Base-by-base conservation (phyloP, 176 grass and related monocot species). In the Eremochloa ophiuroides region DNA sequence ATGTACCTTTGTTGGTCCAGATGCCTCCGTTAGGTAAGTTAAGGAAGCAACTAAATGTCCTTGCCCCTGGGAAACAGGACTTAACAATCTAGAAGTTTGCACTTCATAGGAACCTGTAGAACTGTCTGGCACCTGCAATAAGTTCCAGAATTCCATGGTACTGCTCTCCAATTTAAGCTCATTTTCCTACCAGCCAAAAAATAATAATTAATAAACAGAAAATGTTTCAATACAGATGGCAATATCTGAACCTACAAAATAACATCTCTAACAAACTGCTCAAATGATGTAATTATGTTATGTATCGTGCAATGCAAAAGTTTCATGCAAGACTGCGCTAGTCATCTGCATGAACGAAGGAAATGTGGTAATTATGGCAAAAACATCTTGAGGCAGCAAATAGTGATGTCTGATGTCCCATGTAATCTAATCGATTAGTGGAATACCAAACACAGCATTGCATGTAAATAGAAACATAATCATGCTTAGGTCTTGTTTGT, bases 11-110 rank as follows among this genome's bases (percentile, higher is more conserved):
- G 81, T 62, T 75, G 71, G 66, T 88, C 64, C 88, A 79, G 86
- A 85, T 87, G 79, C 58, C 38, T 82, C 79, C 74, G 75, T 48
- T 87, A 62, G 53, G 85, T 89, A 98, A 47, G 82, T 79, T 67
- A 98, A 72, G 22, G 86, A 85, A 84, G 92, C 86, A 83, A 72
- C 82, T 61, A 95, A 63, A 87, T 81, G 55, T 63, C 92, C 95
- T 98, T 94, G 87, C 42, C 90, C 92, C 60, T 87, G 66, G 3
- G 86, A 95, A 82, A 91, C 43, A 58, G 95, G 92, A 61, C 20
- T 89, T 43, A 98, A 71, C 84, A 93, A 89, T 84, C 90, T 94
- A 76, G 90, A 92, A 66, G 88, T 86, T 76, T 86, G 81, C 86
- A 71, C 76, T 82, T 86, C 48, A 56, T 82, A 66, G 62, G 34